Conservation (phyloP, 139 green algal species). For the Mychonastes homosphaera region DNA sequence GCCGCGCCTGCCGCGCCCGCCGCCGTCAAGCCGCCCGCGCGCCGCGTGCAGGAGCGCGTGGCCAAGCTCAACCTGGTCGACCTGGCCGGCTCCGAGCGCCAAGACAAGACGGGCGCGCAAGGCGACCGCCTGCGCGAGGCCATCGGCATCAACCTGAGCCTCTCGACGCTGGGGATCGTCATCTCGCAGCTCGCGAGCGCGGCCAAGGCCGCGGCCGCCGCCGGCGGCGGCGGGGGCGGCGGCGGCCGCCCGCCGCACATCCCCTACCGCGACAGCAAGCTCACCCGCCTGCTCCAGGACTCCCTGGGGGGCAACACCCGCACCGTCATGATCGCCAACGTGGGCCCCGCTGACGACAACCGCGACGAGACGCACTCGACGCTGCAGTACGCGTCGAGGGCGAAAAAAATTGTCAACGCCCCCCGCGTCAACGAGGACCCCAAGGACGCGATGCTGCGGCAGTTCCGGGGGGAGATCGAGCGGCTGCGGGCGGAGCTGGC, state of each 20-base stretch:
- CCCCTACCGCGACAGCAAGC: slow-evolving; percentile 78
- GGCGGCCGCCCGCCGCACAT: slow-evolving; percentile 34
- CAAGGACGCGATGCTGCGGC: slow-evolving; percentile 73
- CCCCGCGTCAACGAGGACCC: slow-evolving; percentile 76
- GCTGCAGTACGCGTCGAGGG: slow-evolving; percentile 66
- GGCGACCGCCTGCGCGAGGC: slow-evolving; percentile 62
- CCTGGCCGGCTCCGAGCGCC: slow-evolving; percentile 85
- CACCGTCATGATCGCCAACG: slow-evolving; percentile 74
- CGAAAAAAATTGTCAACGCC: slow-evolving; percentile 86
- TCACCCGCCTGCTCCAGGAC: slow-evolving; percentile 78
- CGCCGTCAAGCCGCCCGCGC: no score
- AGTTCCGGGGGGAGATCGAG: slow-evolving; percentile 80
- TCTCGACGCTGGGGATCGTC: slow-evolving; percentile 75
- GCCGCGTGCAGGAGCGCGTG: no score
- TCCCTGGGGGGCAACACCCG: slow-evolving; percentile 76
- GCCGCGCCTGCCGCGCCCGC: no score
- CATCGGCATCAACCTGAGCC: slow-evolving; percentile 82
- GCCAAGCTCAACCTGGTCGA: slow-evolving; percentile 95
- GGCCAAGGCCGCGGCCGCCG: slow-evolving; percentile 23
- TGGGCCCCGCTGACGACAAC: slow-evolving; percentile 72
- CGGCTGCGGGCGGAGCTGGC: slow-evolving; percentile 58
- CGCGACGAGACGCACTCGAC: slow-evolving; percentile 75
- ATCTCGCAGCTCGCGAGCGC: slow-evolving; percentile 59
- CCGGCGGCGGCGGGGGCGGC: not conserved
- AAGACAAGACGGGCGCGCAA: slow-evolving; percentile 72